Conservation (phyloP, 331 rosid genomes). For the Erythrophleum ivorense region DNA sequence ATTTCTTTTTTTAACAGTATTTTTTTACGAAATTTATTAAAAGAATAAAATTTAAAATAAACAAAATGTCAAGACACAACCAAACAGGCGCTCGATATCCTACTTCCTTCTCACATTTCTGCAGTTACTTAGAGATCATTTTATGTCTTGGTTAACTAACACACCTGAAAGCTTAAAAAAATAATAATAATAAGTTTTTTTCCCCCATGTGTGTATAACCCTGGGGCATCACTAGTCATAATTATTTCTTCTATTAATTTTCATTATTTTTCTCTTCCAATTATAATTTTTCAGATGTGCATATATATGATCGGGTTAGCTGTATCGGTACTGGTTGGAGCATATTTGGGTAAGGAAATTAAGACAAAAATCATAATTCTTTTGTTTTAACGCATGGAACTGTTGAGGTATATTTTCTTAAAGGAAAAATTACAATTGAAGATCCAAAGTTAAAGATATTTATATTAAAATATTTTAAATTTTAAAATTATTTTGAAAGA, state of each 20-base stretch:
- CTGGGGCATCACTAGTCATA: background rate
- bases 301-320: conserved; percentile 68
- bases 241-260: background rate
- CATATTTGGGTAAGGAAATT: conserved; percentile 72
- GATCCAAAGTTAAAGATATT: no score
- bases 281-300: conserved; percentile 64
- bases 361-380: background rate
- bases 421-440: no score
- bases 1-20: no score
- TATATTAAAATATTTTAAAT: no score
- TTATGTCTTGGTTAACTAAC: background rate
- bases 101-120: no score
- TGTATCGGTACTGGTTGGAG: conserved; percentile 76
- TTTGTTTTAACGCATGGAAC: background rate
- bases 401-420: background rate
- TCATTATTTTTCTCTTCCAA: background rate
- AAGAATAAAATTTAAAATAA: no score
- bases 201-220: background rate
- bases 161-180: background rate
- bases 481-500: no score
- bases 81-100: no score
- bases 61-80: no score
- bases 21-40: no score
- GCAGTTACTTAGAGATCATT: no score
- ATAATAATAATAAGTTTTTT: background rate